Base-by-base conservation (phyloP, 2,329 filamentous ascomycete genomes). In the Fusarium sp. region DNA sequence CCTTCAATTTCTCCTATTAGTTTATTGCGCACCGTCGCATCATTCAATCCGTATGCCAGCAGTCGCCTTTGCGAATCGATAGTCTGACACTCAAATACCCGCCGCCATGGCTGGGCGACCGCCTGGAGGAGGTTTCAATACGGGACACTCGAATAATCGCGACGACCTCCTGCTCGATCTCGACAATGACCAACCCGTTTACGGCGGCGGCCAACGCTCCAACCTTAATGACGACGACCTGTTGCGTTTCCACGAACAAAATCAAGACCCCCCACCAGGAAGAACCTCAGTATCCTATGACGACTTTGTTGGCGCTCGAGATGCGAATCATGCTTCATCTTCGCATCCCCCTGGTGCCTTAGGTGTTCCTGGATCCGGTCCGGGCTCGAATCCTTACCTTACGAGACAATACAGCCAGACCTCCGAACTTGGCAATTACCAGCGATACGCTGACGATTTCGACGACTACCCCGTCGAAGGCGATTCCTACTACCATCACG, bases 271-370 rank as follows among this genome's bases (percentile, higher is more conserved):
- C 48, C 83, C 86, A 43, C 87, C 88, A 66, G 74, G 89, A 60
- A 91, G 95, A 72, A 93, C 94, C 54, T 98, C 94, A 26, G 90
- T 95, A 54, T 97, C 94, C 62, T 98, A 98, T 81, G 95, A 98
- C 84, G 92, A 96, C 75, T 98, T 98, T 79, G 91, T 98, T 67
- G 95, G 95, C 69, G 89, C 85, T 51, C 83, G 84, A 69, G 84
- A 84, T 65, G 82, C 85, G 63, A 80, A 84, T 55, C 84, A 86
- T 51, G 61, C 74, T 37, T 78, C 84, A 23, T 79, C 84, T 48
- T 80, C 80, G 56, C 82, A 81, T 70, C 80, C 83, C 43, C 61
- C 76, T 72, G 62, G 77, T 74, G 52, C 77, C 67, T 63, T 78
- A 74, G 65, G 59, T 31, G 64, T 71, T 41, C 67, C 66, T 42